Conservation (phyloP, 306 rosid species). For the Ormosia emarginata region DNA sequence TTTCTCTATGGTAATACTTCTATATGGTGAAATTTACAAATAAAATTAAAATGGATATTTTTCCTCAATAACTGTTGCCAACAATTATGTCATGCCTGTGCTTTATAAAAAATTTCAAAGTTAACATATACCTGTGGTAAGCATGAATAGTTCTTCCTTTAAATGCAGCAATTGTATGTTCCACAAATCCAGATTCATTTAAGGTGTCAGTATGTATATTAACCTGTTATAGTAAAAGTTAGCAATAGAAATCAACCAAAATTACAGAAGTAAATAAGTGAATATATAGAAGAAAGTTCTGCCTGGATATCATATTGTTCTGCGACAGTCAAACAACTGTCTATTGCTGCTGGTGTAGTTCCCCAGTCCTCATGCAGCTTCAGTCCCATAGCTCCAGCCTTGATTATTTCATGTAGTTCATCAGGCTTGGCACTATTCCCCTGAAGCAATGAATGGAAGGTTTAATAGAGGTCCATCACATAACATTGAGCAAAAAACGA, state of each 20-base stretch:
- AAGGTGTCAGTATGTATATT: conserved; percentile 95
- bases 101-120: background rate
- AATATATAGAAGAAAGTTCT: conserved; percentile 10
- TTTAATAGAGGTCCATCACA: background rate
- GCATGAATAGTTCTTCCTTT: conserved; percentile 91
- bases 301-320: conserved; percentile 81
- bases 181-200: conserved; percentile 94
- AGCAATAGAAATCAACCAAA: background rate
- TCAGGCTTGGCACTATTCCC: conserved; percentile 77
- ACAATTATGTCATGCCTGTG: background rate
- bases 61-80: conserved; percentile 5
- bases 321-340: conserved; percentile 69
- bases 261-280: background rate
- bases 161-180: conserved; percentile 80
- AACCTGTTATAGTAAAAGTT: conserved; percentile 51
- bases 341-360: conserved; percentile 84
- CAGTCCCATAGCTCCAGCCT: conserved; percentile 96
- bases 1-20: conserved; percentile 7
- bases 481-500: background rate
- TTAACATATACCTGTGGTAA: conserved; percentile 73
- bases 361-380: conserved; percentile 99
- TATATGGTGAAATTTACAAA: background rate
- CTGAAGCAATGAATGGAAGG: conserved; percentile 37
- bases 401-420: conserved; percentile 64
- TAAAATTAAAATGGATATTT: background rate